These are phyloP conservation scores for Bruguiera hainesii DNA, from an alignment of 441 rosid genomes.

Conservation along the genomic window DNA sequence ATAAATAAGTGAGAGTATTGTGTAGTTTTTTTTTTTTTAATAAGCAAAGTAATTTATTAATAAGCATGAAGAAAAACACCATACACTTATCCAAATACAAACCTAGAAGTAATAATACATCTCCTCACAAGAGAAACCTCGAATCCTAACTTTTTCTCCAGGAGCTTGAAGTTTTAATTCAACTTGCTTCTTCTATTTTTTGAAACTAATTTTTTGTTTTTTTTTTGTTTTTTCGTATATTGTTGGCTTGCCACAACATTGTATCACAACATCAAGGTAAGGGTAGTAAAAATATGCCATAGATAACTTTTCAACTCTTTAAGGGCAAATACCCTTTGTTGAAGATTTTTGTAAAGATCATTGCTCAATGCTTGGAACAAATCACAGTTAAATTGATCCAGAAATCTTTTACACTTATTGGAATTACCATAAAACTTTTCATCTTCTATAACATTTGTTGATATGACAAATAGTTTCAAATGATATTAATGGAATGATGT, in stretches of 20 bases:
- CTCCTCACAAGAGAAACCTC: constrained; percentile 35
- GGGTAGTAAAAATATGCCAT: constrained; percentile 90
- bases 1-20: too few relatives aligned
- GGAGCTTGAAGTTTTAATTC: constrained; percentile 64
- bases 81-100: too few relatives aligned
- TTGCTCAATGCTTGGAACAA: constrained; percentile 82
- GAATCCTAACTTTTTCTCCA: constrained; percentile 83
- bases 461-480: too few relatives aligned
- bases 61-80: too few relatives aligned
- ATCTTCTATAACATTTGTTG: too few relatives aligned
- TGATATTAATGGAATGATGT: too few relatives aligned
- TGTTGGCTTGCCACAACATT: constrained; percentile 44
- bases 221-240: constrained; percentile 23
- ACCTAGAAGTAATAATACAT: too few relatives aligned
- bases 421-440: too few relatives aligned
- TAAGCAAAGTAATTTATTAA: too few relatives aligned
- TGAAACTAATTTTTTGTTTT: constrained; percentile 55
- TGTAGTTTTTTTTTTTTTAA: too few relatives aligned
- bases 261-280: constrained; percentile 55
- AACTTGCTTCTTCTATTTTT: constrained; percentile 67
- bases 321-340: constrained; percentile 71
- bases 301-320: constrained; percentile 61
- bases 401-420: too few relatives aligned
- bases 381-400: too few relatives aligned
- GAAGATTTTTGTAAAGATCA: constrained; percentile 67